A percentile compares a stretch with the other conserved stretches of the same genome.
phyloP scores from a whole-genome alignment of 2,329 filamentous ascomycete genomes.

The Graphilbum sp. region DNA sequence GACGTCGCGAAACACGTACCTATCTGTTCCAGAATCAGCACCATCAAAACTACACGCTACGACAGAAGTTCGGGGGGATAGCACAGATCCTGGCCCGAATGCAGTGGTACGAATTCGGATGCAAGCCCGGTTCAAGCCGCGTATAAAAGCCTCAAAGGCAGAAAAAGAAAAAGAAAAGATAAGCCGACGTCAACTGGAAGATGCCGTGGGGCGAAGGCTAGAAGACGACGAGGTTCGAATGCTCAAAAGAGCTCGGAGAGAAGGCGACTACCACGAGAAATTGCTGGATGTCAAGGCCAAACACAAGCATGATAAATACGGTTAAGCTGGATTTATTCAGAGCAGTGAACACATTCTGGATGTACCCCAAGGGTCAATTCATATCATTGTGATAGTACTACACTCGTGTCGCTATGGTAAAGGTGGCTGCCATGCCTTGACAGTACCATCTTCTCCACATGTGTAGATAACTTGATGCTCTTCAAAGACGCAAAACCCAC shows the following conservation, averaged over 20 bases:
- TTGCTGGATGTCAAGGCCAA: constrained; percentile 80
- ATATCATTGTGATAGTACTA: too few species aligned
- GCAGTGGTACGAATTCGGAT: constrained; percentile 72
- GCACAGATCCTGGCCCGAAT: constrained; percentile 46
- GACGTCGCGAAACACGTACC: constrained; percentile 53
- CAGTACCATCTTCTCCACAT: constrained; percentile 39
- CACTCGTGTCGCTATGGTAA: too few species aligned
- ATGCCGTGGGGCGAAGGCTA: constrained; percentile 56
- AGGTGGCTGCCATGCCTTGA: constrained; percentile 37
- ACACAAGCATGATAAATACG: constrained; percentile 80
- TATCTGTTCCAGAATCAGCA: constrained; percentile 42
- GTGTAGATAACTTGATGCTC: constrained; percentile 41
- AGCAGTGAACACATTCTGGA: too few species aligned
- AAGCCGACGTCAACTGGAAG: constrained; percentile 69
- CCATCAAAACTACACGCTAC: constrained; percentile 29
- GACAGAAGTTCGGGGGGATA: constrained; percentile 63
- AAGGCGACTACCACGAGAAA: constrained; percentile 81
- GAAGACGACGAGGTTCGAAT: constrained; percentile 74
- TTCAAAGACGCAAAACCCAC: constrained; percentile 48
- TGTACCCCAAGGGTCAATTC: too few species aligned
- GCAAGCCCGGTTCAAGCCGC: constrained; percentile 89
- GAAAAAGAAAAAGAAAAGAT: constrained; percentile 76
- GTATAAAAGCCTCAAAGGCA: constrained; percentile 61
- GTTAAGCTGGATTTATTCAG: too few species aligned
- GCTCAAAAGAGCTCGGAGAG: constrained; percentile 66